Evolutionary conservation across 2,329 filamentous ascomycete species (phyloP).

Genomic region (Pestalotiopsis fici): DNA sequence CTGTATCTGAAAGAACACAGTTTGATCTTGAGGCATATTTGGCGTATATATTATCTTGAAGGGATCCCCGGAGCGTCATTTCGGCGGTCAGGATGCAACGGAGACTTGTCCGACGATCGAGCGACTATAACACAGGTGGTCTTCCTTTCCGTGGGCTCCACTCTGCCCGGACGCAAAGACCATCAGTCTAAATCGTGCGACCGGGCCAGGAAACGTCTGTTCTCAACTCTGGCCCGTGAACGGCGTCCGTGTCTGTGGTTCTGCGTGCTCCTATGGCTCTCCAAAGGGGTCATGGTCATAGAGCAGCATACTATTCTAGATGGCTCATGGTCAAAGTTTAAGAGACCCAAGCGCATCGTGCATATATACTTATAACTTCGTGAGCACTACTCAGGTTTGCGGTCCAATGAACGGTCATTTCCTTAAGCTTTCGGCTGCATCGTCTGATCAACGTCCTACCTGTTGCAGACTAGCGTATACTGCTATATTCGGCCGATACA

Average conservation of each 20-base stretch:
- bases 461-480: background rate
- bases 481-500: slow-evolving; percentile 2
- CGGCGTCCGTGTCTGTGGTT: background rate
- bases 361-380: background rate
- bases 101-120: background rate
- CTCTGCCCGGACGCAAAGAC: slow-evolving; percentile 3
- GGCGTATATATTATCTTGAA: background rate
- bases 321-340: background rate
- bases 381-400: background rate
- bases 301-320: background rate
- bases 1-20: background rate
- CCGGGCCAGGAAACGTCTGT: slow-evolving; percentile 1
- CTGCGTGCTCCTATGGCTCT: background rate
- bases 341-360: background rate
- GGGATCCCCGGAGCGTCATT: background rate
- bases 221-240: background rate
- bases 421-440: slow-evolving; percentile 6
- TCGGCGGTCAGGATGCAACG: background rate
- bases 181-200: background rate
- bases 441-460: slow-evolving; percentile 3
- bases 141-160: background rate
- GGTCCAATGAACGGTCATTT: background rate
- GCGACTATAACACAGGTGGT: background rate
- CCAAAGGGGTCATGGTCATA: background rate
- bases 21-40: background rate